These are phyloP conservation scores for Porphyrellus cyaneotinctus DNA, from an alignment of 768 basidiomycete genomes.

Conservation along the genomic window DNA sequence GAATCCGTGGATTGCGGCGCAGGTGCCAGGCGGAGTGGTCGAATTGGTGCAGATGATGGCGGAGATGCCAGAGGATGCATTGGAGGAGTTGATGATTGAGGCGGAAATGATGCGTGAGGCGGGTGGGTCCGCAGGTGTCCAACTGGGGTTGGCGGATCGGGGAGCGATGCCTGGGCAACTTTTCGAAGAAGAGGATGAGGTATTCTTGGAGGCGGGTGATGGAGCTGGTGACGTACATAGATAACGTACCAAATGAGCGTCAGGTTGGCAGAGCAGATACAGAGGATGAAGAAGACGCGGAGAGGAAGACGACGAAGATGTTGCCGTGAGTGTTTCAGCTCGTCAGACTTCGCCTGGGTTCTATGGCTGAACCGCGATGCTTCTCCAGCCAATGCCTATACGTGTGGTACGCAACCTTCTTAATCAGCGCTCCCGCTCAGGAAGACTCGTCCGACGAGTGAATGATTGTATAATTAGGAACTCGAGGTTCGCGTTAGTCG, in stretches of 20 bases:
- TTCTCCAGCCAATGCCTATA: conserved; percentile 53
- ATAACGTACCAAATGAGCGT: too few species aligned
- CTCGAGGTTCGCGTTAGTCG: too few species aligned
- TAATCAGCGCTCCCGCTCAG: conserved; percentile 34
- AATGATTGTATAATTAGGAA: neutral
- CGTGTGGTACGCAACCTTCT: conserved; percentile 56
- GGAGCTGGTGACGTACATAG: too few species aligned
- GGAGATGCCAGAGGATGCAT: conserved; percentile 52
- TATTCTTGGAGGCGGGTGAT: conserved; percentile 28
- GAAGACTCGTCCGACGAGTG: conserved; percentile 20
- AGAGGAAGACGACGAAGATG: too few species aligned
- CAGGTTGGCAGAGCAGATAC: conserved; percentile 34
- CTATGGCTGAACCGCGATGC: too few species aligned
- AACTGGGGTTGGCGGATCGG: conserved; percentile 18
- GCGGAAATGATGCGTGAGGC: conserved; percentile 38
- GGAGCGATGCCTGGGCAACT: conserved; percentile 43
- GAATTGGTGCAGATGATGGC: conserved; percentile 57
- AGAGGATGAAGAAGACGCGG: too few species aligned
- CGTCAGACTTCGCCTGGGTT: too few species aligned
- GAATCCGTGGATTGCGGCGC: conserved; percentile 48
- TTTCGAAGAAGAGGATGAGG: conserved; percentile 34
- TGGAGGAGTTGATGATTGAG: conserved; percentile 56
- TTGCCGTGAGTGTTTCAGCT: conserved; percentile 42
- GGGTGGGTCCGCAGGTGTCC: conserved; percentile 27
- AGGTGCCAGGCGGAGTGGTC: conserved; percentile 62